These are phyloP conservation scores for Raffaelea ambrosiae DNA, from an alignment of 2,329 filamentous ascomycete species.

Conservation along the genomic window DNA sequence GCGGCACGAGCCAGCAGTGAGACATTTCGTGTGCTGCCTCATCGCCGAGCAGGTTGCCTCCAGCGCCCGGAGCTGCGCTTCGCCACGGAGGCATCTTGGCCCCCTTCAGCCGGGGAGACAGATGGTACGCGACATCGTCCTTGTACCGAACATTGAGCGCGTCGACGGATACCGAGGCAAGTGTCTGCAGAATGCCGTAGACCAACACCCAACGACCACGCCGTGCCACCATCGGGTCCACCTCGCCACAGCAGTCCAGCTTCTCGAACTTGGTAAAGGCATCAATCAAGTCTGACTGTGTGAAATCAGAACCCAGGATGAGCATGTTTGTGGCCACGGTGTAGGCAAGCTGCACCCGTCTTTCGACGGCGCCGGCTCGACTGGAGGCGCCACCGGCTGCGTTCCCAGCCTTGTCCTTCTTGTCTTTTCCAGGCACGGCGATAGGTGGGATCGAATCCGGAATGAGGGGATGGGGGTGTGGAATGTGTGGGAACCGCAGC, in stretches of 20 bases:
- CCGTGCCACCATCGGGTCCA: slow-evolving; percentile 46
- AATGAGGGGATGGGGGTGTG: slow-evolving; percentile 58
- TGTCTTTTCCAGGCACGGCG: slow-evolving; percentile 14
- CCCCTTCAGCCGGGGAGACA: slow-evolving; percentile 44
- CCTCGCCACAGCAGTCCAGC: slow-evolving; percentile 36
- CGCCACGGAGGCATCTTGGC: slow-evolving; percentile 48
- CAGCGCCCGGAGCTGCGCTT: slow-evolving; percentile 21
- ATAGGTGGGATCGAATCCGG: slow-evolving; percentile 39
- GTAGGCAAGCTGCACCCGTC: slow-evolving; percentile 47
- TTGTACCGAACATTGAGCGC: slow-evolving; percentile 42
- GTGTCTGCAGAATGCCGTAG: slow-evolving; percentile 51
- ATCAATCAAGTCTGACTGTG: slow-evolving; percentile 45
- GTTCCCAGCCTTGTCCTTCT: slow-evolving; percentile 13
- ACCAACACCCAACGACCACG: slow-evolving; percentile 53
- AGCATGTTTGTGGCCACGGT: slow-evolving; percentile 53
- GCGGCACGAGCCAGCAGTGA: slow-evolving; percentile 41
- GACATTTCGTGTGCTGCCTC: slow-evolving; percentile 41
- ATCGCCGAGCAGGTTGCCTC: slow-evolving; percentile 18
- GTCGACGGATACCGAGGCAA: slow-evolving; percentile 51
- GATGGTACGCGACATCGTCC: slow-evolving; percentile 46
- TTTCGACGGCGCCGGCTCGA: slow-evolving; percentile 28
- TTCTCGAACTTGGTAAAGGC: slow-evolving; percentile 50
- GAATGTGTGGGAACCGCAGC: slow-evolving; percentile 55
- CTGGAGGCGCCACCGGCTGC: slow-evolving; percentile 8
- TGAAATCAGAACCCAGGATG: slow-evolving; percentile 42